Evolutionary conservation across 2,329 filamentous ascomycete genomes (phyloP), one percentile per base, ranked within the genome.

Genomic region (Arthroderma sp.): DNA sequence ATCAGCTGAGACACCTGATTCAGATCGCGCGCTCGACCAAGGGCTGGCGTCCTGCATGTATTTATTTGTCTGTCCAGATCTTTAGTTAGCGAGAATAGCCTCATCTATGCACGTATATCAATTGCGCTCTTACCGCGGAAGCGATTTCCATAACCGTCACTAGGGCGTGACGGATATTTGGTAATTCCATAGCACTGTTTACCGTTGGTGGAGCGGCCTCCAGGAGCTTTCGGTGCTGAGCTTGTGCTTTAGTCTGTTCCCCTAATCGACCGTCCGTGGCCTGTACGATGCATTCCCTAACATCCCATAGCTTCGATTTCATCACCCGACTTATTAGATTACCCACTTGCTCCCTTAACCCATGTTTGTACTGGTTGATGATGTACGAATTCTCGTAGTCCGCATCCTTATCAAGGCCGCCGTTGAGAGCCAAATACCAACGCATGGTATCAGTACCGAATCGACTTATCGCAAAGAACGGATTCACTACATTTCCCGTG

Each of bases 401-500:
- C 29, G 85, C 75, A 59, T 98, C 91, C 46, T 84, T 71, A 9
- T 68, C 67, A 31, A 94, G 77, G 22, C 80, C 83, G 36, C 86
- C 88, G 49, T 88, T 81, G 49, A 82, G 77, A 50, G 86, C 77
- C 51, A 98, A 75, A 62, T 89, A 98, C 65, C 84, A 96, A 6
- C 91, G 81, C 73, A 98, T 79, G 1, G 80, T 74, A 60, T 98
- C 93, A 4, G 87, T 71, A 2, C 86, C 87, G 65, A 87, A 98
- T 5, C 88, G 77, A 50, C 94, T 81, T 40, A 96, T 75, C 8
- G 91, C 91, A 53, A 86, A 86, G 58, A 93, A 87, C 0, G 91
- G 91, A 57, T 94, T 91, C 37, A 98, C 89, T 1, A 94, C 89
- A 60, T 95, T 95, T 50, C 91, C 91, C 2, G 83, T 78, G 1